Percentiles rank a stretch among this genome's conserved stretches.
Conservation (phyloP, 371 early-diverging fungal species). For the Capniomyces stellatus region DNA sequence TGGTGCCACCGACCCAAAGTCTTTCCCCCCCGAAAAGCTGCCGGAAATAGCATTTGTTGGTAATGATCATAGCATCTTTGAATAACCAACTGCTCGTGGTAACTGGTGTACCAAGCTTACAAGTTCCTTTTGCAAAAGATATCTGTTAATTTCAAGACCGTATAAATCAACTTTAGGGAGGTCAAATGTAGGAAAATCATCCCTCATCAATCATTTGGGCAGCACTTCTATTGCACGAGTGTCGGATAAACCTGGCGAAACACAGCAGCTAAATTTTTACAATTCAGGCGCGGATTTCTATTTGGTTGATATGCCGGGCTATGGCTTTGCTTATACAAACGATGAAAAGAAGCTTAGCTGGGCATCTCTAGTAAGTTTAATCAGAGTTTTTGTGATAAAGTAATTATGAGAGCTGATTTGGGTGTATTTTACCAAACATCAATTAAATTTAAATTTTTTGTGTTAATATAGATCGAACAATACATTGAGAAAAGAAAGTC, state of each 20-base stretch:
- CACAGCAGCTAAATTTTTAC: conserved; percentile 65
- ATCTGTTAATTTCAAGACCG: background rate
- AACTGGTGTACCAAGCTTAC: no score
- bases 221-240: conserved; percentile 29
- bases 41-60: conserved; percentile 51
- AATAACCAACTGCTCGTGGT: conserved; percentile 4
- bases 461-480: conserved; percentile 40
- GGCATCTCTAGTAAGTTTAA: conserved; percentile 35
- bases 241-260: conserved; percentile 54
- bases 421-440: background rate
- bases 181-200: conserved; percentile 66
- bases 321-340: conserved; percentile 68
- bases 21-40: conserved; percentile 38
- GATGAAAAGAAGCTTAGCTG: conserved; percentile 37
- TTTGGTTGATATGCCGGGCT: conserved; percentile 75
- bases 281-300: conserved; percentile 38
- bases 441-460: background rate
- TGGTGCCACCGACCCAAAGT: conserved; percentile 38
- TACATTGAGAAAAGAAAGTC: conserved; percentile 39
- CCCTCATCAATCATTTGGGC: conserved; percentile 45
- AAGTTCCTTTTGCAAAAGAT: background rate
- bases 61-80: conserved; percentile 3
- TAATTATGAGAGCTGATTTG: background rate
- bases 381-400: background rate
- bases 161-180: conserved; percentile 26